Conservation (phyloP, 2,329 filamentous ascomycete genomes). For the Pyricularia grisea region DNA sequence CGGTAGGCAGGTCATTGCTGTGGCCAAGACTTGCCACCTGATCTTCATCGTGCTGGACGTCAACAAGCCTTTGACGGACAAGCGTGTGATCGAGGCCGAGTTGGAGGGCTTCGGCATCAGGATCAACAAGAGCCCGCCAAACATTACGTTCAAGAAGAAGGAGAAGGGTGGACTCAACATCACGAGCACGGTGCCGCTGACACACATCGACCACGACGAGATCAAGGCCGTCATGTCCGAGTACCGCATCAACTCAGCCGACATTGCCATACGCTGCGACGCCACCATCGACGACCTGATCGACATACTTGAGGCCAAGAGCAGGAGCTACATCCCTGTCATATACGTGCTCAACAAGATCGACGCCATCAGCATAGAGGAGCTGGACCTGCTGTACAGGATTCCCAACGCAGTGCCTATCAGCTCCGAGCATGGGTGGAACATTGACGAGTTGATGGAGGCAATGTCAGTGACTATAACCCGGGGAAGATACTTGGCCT, state of each 20-base stretch:
- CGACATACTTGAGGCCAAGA: conserved; percentile 89
- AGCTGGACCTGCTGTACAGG: conserved; percentile 89
- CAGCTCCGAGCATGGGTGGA: conserved; percentile 96
- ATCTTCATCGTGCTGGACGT: conserved; percentile 99
- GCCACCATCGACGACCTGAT: conserved; percentile 96
- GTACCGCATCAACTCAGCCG: conserved; percentile 91
- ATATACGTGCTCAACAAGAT: conserved; percentile 99
- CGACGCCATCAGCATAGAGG: conserved; percentile 94
- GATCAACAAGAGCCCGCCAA: conserved; percentile 94
- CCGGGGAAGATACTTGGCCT: neutral
- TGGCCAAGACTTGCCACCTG: conserved; percentile 96
- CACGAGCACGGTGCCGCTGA: conserved; percentile 85
- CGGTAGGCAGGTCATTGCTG: conserved; percentile 96
- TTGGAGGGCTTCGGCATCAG: conserved; percentile 95
- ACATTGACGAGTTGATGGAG: conserved; percentile 92
- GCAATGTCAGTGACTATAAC: conserved; percentile 55
- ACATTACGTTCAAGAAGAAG: conserved; percentile 99
- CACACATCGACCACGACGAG: conserved; percentile 90
- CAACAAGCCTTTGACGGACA: conserved; percentile 96
- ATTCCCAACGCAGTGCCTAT: conserved; percentile 97
- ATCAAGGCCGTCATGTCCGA: conserved; percentile 97
- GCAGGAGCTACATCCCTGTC: conserved; percentile 94
- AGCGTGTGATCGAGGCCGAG: conserved; percentile 89
- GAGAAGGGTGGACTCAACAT: conserved; percentile 96
- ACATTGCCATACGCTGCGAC: conserved; percentile 96